Percentiles rank a stretch among this genome's conserved stretches.
phyloP scores from a whole-genome alignment of 1,284 basidiomycete genomes.

The Malassezia yamatoensis region DNA sequence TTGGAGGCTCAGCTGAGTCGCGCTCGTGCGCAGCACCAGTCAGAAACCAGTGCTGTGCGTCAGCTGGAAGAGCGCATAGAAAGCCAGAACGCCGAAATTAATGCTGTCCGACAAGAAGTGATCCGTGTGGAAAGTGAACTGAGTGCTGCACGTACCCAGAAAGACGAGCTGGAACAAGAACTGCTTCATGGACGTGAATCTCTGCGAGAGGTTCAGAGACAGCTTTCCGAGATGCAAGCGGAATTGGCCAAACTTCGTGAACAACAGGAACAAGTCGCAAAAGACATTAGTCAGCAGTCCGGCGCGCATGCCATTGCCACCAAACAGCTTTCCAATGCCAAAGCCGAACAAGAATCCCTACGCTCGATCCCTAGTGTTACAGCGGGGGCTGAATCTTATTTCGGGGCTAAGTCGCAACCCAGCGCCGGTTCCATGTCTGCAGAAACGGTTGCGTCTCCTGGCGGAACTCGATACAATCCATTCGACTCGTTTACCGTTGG shows the following conservation, averaged over 20 bases:
- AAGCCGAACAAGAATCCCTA: constrained; percentile 62
- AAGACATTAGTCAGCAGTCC: constrained; percentile 90
- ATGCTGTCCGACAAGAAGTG: constrained; percentile 65
- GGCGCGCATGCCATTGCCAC: constrained; percentile 84
- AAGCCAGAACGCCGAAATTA: constrained; percentile 66
- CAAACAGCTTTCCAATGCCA: constrained; percentile 81
- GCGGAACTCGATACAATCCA: constrained; percentile 56
- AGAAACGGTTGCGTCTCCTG: background rate
- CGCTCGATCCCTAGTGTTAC: background rate
- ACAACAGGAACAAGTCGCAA: constrained; percentile 76
- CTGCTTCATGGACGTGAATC: constrained; percentile 91
- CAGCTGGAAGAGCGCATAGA: constrained; percentile 64
- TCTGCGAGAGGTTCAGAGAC: constrained; percentile 70
- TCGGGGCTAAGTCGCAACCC: background rate
- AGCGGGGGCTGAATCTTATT: background rate
- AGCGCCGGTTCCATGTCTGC: background rate
- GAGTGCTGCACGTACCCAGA: constrained; percentile 76
- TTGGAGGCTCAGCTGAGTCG: constrained; percentile 39
- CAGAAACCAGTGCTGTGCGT: constrained; percentile 65
- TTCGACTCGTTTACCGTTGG: constrained; percentile 61
- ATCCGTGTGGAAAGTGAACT: constrained; percentile 87
- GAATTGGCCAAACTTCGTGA: constrained; percentile 64
- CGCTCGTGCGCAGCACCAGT: constrained; percentile 65
- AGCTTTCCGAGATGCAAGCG: constrained; percentile 67
- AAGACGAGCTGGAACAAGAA: constrained; percentile 77